A percentile compares a stretch with the other conserved stretches of the same genome.
phyloP scores from a whole-genome alignment of 768 basidiomycete genomes.

The Tricholoma saponaceum region DNA sequence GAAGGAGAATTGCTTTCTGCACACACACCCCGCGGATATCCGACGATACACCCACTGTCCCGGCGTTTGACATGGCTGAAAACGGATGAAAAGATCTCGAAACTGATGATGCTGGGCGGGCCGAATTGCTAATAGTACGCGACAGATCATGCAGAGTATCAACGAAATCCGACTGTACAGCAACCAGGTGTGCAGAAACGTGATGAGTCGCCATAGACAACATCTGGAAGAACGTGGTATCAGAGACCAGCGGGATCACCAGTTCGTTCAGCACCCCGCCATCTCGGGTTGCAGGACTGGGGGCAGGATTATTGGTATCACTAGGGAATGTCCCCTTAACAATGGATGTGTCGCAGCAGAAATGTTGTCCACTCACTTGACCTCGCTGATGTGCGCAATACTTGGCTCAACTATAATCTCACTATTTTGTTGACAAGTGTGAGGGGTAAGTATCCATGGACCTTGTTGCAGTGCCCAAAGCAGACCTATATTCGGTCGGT shows the following conservation, averaged over 20 bases:
- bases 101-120: constrained; percentile 40
- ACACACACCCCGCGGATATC: background rate
- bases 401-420: background rate
- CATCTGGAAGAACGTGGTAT: constrained; percentile 75
- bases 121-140: constrained; percentile 32
- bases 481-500: constrained; percentile 12
- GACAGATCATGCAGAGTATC: constrained; percentile 35
- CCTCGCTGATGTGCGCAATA: constrained; percentile 4
- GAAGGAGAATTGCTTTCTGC: background rate
- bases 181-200: constrained; percentile 44
- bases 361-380: constrained; percentile 6
- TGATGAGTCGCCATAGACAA: constrained; percentile 58
- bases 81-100: constrained; percentile 39
- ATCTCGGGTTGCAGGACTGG: background rate
- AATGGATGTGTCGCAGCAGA: background rate
- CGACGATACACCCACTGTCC: constrained; percentile 15
- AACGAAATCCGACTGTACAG: constrained; percentile 48
- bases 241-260: constrained; percentile 76
- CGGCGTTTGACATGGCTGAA: constrained; percentile 34
- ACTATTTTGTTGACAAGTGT: background rate
- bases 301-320: background rate
- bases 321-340: background rate
- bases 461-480: constrained; percentile 21
- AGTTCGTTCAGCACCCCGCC: constrained; percentile 37
- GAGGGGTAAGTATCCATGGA: background rate